Percentiles rank a stretch among this genome's conserved stretches.
Conservation (phyloP, 768 basidiomycete genomes). For the Leccinum variicolor region DNA sequence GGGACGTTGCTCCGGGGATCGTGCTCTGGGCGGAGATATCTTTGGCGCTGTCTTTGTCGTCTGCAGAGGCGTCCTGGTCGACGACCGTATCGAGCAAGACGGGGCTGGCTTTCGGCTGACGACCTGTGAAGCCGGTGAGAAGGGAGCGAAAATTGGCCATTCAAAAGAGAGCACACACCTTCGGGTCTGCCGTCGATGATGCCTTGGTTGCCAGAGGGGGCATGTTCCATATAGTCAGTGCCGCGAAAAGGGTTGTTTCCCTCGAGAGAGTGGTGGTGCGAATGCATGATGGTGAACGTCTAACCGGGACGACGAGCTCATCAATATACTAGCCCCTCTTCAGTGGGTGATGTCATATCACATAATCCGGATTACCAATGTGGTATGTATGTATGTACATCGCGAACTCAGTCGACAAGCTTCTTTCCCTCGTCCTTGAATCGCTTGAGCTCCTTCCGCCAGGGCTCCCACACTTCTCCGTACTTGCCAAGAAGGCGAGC, state of each 20-base stretch:
- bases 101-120: conserved; percentile 11
- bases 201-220: conserved; percentile 12
- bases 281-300: conserved; percentile 9
- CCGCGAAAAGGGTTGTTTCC: conserved; percentile 16
- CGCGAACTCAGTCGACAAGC: conserved; percentile 34
- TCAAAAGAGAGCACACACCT: conserved; percentile 1
- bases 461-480: conserved; percentile 82
- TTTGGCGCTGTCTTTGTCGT: conserved; percentile 7
- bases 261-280: conserved; percentile 18
- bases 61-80: conserved; percentile 31
- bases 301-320: background rate
- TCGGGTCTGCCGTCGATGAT: conserved; percentile 21
- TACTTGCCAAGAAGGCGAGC: conserved; percentile 76
- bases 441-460: conserved; percentile 73
- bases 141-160: no score
- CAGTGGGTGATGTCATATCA: conserved; percentile 14
- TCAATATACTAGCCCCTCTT: background rate
- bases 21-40: conserved; percentile 17
- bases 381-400: background rate
- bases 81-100: conserved; percentile 29
- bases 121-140: conserved; percentile 3
- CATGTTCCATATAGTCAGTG: conserved; percentile 14
- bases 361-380: background rate
- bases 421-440: conserved; percentile 73
- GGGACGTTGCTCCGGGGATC: conserved; percentile 33